A percentile compares a stretch with the other conserved stretches of the same genome.
These are phyloP conservation scores for Annulohypoxylon nitens DNA, from an alignment of 495 filamentous ascomycete genomes.

Conservation along the genomic window DNA sequence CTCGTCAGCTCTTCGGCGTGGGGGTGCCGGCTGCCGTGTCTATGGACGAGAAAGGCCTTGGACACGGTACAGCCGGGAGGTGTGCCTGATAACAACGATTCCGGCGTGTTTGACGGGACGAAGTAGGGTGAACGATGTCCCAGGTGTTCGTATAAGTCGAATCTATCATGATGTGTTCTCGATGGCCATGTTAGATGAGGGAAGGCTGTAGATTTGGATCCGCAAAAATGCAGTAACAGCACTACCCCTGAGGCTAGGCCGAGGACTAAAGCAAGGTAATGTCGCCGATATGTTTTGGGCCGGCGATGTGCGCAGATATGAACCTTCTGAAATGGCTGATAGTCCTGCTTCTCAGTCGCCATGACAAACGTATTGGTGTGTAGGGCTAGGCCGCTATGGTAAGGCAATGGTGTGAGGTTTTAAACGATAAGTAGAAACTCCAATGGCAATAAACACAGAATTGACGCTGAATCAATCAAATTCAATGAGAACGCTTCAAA, in stretches of 20 bases:
- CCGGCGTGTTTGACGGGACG: constrained; percentile 32
- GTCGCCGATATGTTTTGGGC: not conserved
- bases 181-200: not conserved
- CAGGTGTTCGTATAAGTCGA: constrained; percentile 34
- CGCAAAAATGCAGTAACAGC: not conserved
- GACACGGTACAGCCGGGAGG: constrained; percentile 31
- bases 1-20: constrained; percentile 19
- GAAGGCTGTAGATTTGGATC: not conserved
- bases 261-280: constrained; percentile 1
- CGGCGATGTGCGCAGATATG: not conserved
- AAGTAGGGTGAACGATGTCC: constrained; percentile 38
- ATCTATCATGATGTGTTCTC: not conserved
- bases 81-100: constrained; percentile 21
- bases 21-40: constrained; percentile 37
- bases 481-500: not conserved
- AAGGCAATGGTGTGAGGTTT: not conserved
- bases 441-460: not conserved
- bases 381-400: not conserved
- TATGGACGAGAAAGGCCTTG: constrained; percentile 33
- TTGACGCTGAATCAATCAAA: not conserved
- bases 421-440: not conserved
- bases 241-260: not conserved
- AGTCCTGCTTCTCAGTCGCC: not conserved
- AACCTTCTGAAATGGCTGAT: not conserved
- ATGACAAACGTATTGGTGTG: not conserved